A percentile compares a stretch with the other conserved stretches of the same genome.
These are phyloP conservation scores for Prunus armeniaca DNA, from an alignment of 306 rosid species.

Conservation along the genomic window DNA sequence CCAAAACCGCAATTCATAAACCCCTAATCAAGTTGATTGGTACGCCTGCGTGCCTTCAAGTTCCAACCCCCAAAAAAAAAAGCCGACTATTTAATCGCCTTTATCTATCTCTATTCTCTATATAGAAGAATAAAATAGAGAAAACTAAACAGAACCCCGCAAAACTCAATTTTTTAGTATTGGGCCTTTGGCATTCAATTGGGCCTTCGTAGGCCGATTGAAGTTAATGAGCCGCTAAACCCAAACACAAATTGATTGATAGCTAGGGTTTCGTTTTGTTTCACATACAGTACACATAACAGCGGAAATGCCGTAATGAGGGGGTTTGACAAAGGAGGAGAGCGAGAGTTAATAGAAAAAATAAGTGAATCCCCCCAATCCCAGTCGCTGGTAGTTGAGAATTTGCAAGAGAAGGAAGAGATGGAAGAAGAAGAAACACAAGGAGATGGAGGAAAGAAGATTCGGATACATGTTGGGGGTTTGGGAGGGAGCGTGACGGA, in stretches of 20 bases:
- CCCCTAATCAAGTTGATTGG: no score
- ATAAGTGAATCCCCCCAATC: not conserved
- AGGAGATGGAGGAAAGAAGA: conserved; percentile 3
- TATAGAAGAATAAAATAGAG: no score
- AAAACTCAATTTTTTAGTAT: no score
- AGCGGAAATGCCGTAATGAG: no score
- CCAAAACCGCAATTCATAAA: not conserved
- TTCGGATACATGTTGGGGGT: conserved; percentile 71
- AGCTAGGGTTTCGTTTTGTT: not conserved
- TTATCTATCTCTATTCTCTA: no score
- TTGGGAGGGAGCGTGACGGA: conserved; percentile 52
- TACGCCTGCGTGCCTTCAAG: no score
- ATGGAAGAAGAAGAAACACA: not conserved
- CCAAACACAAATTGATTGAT: not conserved
- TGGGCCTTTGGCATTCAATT: no score
- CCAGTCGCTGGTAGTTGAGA: not conserved
- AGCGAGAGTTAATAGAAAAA: not conserved
- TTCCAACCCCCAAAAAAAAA: no score
- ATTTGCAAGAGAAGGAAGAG: not conserved
- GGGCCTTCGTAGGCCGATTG: no score
- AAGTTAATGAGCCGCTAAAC: no score
- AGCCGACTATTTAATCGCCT: no score
- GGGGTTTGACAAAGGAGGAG: not conserved
- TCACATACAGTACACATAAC: no score
- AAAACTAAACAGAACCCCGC: not conserved